Conservation (phyloP, 2,329 filamentous ascomycete species). For the Colletotrichum nymphaeae region DNA sequence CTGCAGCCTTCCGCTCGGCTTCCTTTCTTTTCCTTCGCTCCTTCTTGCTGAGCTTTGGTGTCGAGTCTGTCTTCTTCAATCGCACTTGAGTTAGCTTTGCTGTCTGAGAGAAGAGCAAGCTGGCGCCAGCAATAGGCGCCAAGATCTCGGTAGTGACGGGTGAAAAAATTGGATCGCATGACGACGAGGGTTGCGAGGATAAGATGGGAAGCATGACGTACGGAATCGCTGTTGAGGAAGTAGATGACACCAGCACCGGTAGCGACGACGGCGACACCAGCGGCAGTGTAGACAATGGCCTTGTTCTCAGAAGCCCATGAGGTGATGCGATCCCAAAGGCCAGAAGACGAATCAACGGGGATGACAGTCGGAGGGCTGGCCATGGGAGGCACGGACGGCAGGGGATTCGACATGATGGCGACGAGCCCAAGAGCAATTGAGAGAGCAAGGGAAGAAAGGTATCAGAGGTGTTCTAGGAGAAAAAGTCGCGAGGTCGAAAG, state of each 20-base stretch:
- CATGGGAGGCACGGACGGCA: conserved; percentile 58
- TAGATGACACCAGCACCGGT: conserved; percentile 93
- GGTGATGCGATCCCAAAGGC: conserved; percentile 89
- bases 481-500: conserved; percentile 15
- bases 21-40: conserved; percentile 90
- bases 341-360: conserved; percentile 68
- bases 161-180: conserved; percentile 23
- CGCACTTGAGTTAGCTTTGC: conserved; percentile 31
- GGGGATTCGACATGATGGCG: conserved; percentile 55
- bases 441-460: conserved; percentile 38
- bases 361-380: conserved; percentile 55
- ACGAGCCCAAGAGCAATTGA: conserved; percentile 37
- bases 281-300: conserved; percentile 94
- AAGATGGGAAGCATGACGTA: conserved; percentile 49
- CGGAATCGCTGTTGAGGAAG: conserved; percentile 77
- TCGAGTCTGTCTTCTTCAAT: conserved; percentile 51
- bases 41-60: conserved; percentile 87
- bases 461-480: conserved; percentile 12
- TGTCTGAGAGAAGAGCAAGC: neutral
- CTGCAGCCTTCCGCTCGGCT: conserved; percentile 69
- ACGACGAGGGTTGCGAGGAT: conserved; percentile 9
- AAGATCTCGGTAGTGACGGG: conserved; percentile 18
- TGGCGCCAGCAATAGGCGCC: neutral
- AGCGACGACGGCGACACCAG: conserved; percentile 91
- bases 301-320: conserved; percentile 97